A percentile compares a stretch with the other conserved stretches of the same genome.
Conservation (phyloP, 441 rosid genomes). For the Breynia disticha region DNA sequence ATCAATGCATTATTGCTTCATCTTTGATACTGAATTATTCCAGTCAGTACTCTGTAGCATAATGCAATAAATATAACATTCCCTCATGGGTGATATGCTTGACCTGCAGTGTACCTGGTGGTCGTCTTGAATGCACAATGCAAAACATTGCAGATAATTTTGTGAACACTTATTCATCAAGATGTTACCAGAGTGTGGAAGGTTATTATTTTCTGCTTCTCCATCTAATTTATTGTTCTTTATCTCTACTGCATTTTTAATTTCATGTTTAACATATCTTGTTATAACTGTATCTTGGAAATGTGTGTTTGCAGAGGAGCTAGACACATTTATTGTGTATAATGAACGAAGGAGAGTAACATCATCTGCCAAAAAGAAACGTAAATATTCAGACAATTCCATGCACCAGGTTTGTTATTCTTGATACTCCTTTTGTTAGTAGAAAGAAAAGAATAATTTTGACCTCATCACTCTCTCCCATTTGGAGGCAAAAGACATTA, state of each 20-base stretch:
- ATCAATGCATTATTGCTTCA: no score
- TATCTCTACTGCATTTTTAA: neutral
- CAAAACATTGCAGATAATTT: slow-evolving; percentile 93
- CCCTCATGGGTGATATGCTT: neutral
- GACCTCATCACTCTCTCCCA: neutral
- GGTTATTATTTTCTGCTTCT: slow-evolving; percentile 29
- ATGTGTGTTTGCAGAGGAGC: slow-evolving; percentile 35
- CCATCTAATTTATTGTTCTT: slow-evolving; percentile 1
- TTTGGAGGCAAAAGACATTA: neutral
- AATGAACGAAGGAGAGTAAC: slow-evolving; percentile 83
- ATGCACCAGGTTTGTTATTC: slow-evolving; percentile 70
- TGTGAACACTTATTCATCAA: slow-evolving; percentile 49
- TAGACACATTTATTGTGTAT: slow-evolving; percentile 75
- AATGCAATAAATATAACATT: no score
- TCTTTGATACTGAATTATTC: no score
- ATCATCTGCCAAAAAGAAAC: slow-evolving; percentile 88
- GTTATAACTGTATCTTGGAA: slow-evolving; percentile 1
- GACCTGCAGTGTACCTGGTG: slow-evolving; percentile 61
- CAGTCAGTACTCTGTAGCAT: no score
- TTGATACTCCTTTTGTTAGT: slow-evolving; percentile 5
- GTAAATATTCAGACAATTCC: slow-evolving; percentile 45
- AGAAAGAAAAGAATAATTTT: neutral
- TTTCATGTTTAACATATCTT: neutral
- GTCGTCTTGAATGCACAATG: slow-evolving; percentile 96
- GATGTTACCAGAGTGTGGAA: slow-evolving; percentile 58